Base-by-base conservation (phyloP, 176 grass and related monocot genomes). In the Oryza officinalis region DNA sequence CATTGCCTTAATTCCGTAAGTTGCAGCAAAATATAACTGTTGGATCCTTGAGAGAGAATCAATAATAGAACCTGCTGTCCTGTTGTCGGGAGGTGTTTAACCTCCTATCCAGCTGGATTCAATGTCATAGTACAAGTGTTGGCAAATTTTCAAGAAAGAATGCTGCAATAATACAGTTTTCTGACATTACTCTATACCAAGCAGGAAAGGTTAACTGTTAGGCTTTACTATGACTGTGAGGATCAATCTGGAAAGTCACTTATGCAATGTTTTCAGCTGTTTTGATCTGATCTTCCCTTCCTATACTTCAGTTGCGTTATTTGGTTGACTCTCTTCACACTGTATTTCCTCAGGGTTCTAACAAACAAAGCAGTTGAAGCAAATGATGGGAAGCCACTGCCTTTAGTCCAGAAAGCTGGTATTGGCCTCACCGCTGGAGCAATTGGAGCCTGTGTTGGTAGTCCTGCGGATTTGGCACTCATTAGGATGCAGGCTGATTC, bases 401-500 rank as follows among this genome's bases (percentile, higher is more conserved):
- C 94, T 40, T 75, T 97, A 45, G 72, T 94, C 17, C 90, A 97
- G 81, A 97, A 97, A 76, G 94, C 92, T 77, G 41, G 86, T 69
- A 94, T 97, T 73, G 94, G 94, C 66, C 92, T 97, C 17, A 94
- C 90, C 65, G 94, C 94, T 63, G 94, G 94, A 80, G 92, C 94
- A 66, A 94, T 94, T 83, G 94, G 94, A 81, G 92, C 94, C 6
- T 70, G 18, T 89, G 81, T 97, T 65, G 94, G 94, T 63, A 97
- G 86, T 80, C 94, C 94, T 84, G 92, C 94, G 32, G 94, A 97
- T 90, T 82, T 97, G 80, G 88, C 94, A 69, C 90, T 94, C 20
- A 97, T 97, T 41, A 92, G 94, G 65, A 97, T 97, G 94, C 94
- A 94, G 85, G 94, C 92, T 52, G 94, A 97, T 92, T 93, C 94